phyloP scores from a whole-genome alignment of 495 filamentous ascomycete species.

The Podospora conica region DNA sequence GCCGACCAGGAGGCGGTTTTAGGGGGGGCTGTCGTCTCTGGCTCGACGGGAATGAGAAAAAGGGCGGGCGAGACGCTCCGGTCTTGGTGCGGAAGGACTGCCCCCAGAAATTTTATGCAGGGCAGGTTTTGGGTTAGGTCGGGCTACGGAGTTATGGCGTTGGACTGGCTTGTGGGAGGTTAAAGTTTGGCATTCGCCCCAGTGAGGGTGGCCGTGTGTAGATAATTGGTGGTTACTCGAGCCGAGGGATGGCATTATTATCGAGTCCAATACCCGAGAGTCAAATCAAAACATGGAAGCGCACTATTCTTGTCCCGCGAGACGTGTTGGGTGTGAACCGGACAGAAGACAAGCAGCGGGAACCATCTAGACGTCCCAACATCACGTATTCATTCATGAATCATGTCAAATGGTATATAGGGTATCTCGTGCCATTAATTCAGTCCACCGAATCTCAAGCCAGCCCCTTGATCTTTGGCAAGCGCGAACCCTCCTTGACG shows the following conservation, averaged over 20 bases:
- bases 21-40: conserved; percentile 10
- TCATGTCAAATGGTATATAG: not conserved
- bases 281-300: not conserved
- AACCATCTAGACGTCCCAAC: not conserved
- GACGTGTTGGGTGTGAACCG: not conserved
- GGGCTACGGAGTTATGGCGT: conserved; percentile 9
- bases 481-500: conserved; percentile 36
- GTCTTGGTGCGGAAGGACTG: not conserved
- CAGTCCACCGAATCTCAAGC: not conserved
- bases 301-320: not conserved
- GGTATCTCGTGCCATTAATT: not conserved
- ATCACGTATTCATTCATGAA: not conserved
- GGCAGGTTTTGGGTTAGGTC: not conserved
- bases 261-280: not conserved
- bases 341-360: not conserved
- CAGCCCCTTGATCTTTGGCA: conserved; percentile 24
- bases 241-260: not conserved
- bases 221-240: not conserved
- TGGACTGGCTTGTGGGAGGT: not conserved
- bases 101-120: not conserved
- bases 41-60: not conserved
- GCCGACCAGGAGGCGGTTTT: conserved; percentile 64
- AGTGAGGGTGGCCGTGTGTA: not conserved
- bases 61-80: not conserved
- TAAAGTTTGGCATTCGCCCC: not conserved